A percentile compares a stretch with the other conserved stretches of the same genome.
Evolutionary conservation across 2,329 filamentous ascomycete genomes (phyloP).

Genomic region (Alternaria brassicicola): DNA sequence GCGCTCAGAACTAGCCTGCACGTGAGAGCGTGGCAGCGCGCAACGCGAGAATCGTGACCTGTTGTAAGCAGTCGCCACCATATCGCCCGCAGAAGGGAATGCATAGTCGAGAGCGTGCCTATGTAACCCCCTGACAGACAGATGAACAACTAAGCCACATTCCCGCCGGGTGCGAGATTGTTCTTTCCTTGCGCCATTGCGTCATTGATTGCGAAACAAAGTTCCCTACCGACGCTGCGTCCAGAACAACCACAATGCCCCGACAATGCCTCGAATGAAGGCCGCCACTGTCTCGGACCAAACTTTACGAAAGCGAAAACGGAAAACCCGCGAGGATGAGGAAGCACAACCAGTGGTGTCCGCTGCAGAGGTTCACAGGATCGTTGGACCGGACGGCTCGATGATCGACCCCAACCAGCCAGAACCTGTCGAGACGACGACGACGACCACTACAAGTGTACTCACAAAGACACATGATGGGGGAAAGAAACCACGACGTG

Average conservation of each 20-base stretch:
- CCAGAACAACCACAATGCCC: constrained; percentile 18
- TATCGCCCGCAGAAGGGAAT: not conserved
- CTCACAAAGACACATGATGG: constrained; percentile 65
- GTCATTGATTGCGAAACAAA: constrained; percentile 32
- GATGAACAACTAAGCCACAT: not conserved
- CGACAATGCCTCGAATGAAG: constrained; percentile 42
- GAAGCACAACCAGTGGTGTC: constrained; percentile 14
- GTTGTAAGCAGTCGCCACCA: not conserved
- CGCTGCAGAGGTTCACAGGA: constrained; percentile 1
- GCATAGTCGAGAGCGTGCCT: not conserved
- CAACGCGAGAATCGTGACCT: constrained; percentile 2
- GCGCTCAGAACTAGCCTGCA: not conserved
- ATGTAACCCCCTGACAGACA: not conserved
- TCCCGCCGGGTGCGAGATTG: not conserved
- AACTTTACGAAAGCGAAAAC: constrained; percentile 54
- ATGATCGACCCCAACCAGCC: not conserved
- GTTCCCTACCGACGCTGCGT: not conserved
- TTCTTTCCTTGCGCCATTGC: constrained; percentile 19
- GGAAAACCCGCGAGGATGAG: constrained; percentile 36
- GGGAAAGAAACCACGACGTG: constrained; percentile 58
- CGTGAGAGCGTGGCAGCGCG: constrained; percentile 24
- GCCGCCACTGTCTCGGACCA: constrained; percentile 54
- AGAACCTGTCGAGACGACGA: constrained; percentile 15
- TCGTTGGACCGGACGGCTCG: constrained; percentile 5
- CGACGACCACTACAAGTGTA: constrained; percentile 52